These are phyloP conservation scores for Auriscalpium orientale DNA, from an alignment of 768 basidiomycete genomes.

Conservation along the genomic window DNA sequence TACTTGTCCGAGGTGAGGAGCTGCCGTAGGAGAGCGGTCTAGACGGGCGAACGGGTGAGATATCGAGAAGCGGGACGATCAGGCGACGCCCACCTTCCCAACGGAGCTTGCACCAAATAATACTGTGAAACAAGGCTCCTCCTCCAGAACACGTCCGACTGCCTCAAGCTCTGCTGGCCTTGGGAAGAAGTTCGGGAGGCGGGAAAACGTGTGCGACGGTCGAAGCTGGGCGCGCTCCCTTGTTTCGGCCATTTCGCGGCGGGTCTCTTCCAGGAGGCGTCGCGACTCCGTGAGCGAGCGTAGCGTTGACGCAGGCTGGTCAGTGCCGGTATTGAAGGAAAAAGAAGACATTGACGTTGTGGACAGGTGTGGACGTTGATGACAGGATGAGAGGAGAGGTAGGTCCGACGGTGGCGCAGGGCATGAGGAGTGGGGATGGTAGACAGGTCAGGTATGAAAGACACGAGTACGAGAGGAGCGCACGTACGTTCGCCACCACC, in stretches of 20 bases:
- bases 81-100: constrained; percentile 49
- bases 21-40: constrained; percentile 77
- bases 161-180: constrained; percentile 59
- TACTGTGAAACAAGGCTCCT: constrained; percentile 72
- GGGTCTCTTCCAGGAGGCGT: constrained; percentile 68
- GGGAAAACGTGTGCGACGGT: constrained; percentile 70
- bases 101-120: constrained; percentile 76
- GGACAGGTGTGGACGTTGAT: constrained; percentile 6
- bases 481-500: constrained; percentile 65
- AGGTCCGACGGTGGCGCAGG: constrained; percentile 8
- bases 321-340: constrained; percentile 12
- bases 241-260: constrained; percentile 64
- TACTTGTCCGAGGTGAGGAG: constrained; percentile 61
- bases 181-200: constrained; percentile 66
- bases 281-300: constrained; percentile 75
- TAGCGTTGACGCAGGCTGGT: constrained; percentile 69
- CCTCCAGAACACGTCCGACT: constrained; percentile 57
- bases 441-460: neutral
- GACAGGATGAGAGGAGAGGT: constrained; percentile 8
- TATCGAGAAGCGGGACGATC: neutral
- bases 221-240: constrained; percentile 59
- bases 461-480: neutral
- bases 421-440: constrained; percentile 4
- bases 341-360: constrained; percentile 2
- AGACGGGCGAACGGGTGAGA: neutral